Percentiles rank a stretch among this genome's conserved stretches.
These are phyloP conservation scores for Nicotiana rustica DNA, from an alignment of 305 asterid species.

Conservation along the genomic window DNA sequence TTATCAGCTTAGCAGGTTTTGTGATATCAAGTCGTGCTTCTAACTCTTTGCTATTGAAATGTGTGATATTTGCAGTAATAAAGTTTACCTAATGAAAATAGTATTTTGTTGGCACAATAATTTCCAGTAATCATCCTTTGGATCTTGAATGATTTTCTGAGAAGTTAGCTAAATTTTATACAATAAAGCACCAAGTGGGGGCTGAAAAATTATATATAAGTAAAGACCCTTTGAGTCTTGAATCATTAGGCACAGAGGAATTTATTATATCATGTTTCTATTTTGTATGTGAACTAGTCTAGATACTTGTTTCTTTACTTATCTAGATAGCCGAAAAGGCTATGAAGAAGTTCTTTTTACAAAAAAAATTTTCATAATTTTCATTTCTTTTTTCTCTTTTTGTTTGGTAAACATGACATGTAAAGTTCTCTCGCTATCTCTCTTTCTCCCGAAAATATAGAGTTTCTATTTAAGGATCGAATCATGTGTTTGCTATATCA, in stretches of 20 bases:
- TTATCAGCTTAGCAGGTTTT: background rate
- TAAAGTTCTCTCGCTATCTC: background rate
- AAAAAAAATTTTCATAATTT: background rate
- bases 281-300: background rate
- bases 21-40: background rate
- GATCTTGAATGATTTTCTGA: background rate
- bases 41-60: background rate
- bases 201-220: background rate
- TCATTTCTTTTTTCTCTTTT: background rate
- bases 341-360: background rate
- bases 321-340: background rate
- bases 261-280: background rate
- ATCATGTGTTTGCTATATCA: background rate
- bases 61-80: background rate
- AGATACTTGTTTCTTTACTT: background rate
- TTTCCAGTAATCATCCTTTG: background rate
- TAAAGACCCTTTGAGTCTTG: background rate
- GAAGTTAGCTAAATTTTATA: background rate
- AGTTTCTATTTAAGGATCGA: background rate
- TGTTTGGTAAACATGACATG: slow-evolving; percentile 4
- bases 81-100: background rate
- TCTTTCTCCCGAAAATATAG: background rate
- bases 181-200: background rate
- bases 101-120: background rate
- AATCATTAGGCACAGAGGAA: background rate